Conservation (phyloP, 2,329 filamentous ascomycete genomes). For the Hypoxylon sp. region DNA sequence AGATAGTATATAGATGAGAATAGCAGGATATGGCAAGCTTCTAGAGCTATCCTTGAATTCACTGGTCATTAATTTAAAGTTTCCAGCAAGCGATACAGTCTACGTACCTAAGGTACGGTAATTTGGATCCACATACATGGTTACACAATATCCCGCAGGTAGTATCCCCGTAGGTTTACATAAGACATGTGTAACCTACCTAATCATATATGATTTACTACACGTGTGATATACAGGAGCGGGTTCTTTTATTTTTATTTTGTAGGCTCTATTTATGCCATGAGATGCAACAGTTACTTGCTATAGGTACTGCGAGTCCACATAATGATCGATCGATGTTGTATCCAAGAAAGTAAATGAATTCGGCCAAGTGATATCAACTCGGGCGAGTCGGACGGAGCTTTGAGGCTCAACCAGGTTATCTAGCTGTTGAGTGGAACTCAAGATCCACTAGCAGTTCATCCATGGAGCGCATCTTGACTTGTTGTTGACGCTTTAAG, state of each 20-base stretch:
- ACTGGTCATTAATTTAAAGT: background rate
- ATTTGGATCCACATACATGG: background rate
- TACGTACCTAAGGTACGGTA: too few species aligned
- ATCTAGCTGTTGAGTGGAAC: background rate
- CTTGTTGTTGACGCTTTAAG: background rate
- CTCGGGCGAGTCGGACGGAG: background rate
- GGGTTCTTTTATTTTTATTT: too few species aligned
- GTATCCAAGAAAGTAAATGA: too few species aligned
- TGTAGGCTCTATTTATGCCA: too few species aligned
- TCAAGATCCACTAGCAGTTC: background rate
- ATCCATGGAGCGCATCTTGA: background rate
- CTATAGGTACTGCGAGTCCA: too few species aligned
- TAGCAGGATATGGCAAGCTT: background rate
- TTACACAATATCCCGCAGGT: background rate
- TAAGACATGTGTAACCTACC: background rate
- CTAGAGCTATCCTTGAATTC: background rate
- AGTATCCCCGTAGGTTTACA: background rate
- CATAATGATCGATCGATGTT: too few species aligned
- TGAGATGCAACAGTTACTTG: too few species aligned
- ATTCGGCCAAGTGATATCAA: background rate
- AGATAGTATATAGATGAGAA: background rate
- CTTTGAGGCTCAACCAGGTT: background rate
- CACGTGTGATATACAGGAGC: too few species aligned
- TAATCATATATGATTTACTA: too few species aligned
- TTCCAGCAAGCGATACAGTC: background rate